Base-by-base conservation (phyloP, 108 stramenopile genomes). In the Discostella stelligeroides region DNA sequence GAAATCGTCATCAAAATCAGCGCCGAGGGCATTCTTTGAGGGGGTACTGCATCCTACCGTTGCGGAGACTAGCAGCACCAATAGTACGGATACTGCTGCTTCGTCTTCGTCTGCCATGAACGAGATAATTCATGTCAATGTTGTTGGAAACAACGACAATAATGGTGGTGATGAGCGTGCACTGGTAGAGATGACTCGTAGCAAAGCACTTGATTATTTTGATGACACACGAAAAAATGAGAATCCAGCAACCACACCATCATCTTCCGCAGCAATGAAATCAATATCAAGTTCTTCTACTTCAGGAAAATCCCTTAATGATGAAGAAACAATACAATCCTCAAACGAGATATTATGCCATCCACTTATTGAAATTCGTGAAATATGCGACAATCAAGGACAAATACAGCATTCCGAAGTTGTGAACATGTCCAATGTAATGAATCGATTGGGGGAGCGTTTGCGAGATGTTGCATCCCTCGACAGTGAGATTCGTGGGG, bases 361-460 rank as follows among this genome's bases (percentile, higher is more conserved):
- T 13, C 79, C 70, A 24, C 42, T 73, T 0, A 72, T 80, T 67
- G 79, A 80, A 68, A 80, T 80, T 50, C 66, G 79, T 13, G 79
- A 80, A 73, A 57, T 58, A 37, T 80, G 72, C 34, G 72, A 73
- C 55, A 30, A 14, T 28, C 4, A 43, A 1, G 72, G 72, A 1
- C 68, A 60, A n/a, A 40, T 73, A 21, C 24, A 73, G 18, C 27
- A 38, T 51, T 51, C 79, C 1, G 72, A 80, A 27, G 37, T 80
- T 59, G 49, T 80, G 30, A 73, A 80, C 21, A 69, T 80, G 30
- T 69, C 72, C 11, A 60, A 66, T 28, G 50, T 65, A 50, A 66
- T 73, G 72, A 67, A 62, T 50, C 60, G 72, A 20, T 56, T 80
- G 28, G 72, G 68, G 41, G 67, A 60, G 21, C 25, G 45, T 34